A percentile compares a stretch with the other conserved stretches of the same genome.
These are phyloP conservation scores for Leccinellum luteum DNA, from an alignment of 768 basidiomycete genomes.

Conservation along the genomic window DNA sequence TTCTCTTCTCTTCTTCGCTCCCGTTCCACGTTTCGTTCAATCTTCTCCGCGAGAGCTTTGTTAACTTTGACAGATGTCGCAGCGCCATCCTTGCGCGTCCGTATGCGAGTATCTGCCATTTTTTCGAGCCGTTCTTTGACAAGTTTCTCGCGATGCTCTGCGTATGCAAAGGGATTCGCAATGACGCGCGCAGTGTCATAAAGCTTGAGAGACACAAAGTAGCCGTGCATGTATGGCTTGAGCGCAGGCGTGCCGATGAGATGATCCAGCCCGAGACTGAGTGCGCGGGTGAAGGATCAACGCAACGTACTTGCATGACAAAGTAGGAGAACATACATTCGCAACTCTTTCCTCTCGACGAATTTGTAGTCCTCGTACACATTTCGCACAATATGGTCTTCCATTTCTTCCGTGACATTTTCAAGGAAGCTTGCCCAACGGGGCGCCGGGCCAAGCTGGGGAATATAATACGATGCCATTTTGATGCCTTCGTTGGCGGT, in stretches of 20 bases:
- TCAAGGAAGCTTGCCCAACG: slow-evolving; percentile 98
- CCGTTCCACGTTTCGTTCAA: slow-evolving; percentile 55
- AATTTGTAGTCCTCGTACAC: slow-evolving; percentile 99
- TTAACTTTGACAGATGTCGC: slow-evolving; percentile 44
- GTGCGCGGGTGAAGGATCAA: slow-evolving; percentile 1
- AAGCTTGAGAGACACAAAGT: slow-evolving; percentile 93
- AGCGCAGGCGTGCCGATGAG: slow-evolving; percentile 92
- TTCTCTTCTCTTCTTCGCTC: slow-evolving; percentile 54
- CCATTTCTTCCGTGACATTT: slow-evolving; percentile 98
- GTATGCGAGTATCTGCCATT: slow-evolving; percentile 89
- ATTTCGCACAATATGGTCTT: slow-evolving; percentile 74
- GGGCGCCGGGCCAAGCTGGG: slow-evolving; percentile 94
- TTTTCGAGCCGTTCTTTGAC: slow-evolving; percentile 90
- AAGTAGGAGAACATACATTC: slow-evolving; percentile 55
- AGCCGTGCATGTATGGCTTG: slow-evolving; percentile 99
- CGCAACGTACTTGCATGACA: background rate
- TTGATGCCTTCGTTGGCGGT: slow-evolving; percentile 96
- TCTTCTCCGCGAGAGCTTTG: slow-evolving; percentile 82
- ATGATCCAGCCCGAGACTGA: slow-evolving; percentile 89
- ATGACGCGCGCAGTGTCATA: slow-evolving; percentile 96
- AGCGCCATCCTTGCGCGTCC: slow-evolving; percentile 60
- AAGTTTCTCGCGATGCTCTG: slow-evolving; percentile 88
- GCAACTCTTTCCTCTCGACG: slow-evolving; percentile 82
- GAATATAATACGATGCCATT: slow-evolving; percentile 92
- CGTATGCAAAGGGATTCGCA: slow-evolving; percentile 94